Base-by-base conservation (phyloP, 139 green algal genomes). In the Yamagishiella unicocca region DNA sequence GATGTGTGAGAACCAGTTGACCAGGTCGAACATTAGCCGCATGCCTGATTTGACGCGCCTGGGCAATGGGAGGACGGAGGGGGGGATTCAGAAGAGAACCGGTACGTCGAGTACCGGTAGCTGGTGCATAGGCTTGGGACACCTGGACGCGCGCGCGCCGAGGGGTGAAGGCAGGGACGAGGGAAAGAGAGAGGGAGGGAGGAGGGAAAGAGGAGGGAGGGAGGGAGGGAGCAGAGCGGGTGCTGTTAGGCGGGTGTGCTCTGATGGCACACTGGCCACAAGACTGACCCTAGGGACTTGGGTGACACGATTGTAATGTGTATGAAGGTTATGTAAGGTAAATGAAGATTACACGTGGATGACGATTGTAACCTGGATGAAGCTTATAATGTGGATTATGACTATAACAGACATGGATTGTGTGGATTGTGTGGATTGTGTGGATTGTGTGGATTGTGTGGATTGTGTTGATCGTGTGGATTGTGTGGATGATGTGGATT, bases 1-100 rank as follows among this genome's bases (percentile, higher is more conserved):
- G 35, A 89, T 85, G 85, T 67, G 85, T 25, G 33, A 37, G 46
- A 89, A 85, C 85, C 85, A 89, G 35, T 21, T 35, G 27, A 25
- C 14, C 24, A 89, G 45, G 3, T 4, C 22, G 27, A 55, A 54
- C 33, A 87, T 22, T 21, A 77, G 64, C 45, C 64, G 45, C 64
- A 87, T 27, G 24, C 81, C 81, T 22, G 58, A 24, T 46, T 87
- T 78, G 31, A 87, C 45, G 66, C 81, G 81, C 45, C 78, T 85
- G 61, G 4, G 31, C 27, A 1, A 22, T 3, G 75, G 37, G 4
- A 24, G n/a, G n/a, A n/a, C n/a, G 53, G 35, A 27, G 75, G 75
- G 33, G 19, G 67, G 35, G 29, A 4, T 72, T 40, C 12, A 58
- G 50, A 12, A 17, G 50, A 58, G 50, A 12, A 17, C 12, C 50